phyloP scores from a whole-genome alignment of 1,284 basidiomycete genomes.

The Heterobasidion occidentale region DNA sequence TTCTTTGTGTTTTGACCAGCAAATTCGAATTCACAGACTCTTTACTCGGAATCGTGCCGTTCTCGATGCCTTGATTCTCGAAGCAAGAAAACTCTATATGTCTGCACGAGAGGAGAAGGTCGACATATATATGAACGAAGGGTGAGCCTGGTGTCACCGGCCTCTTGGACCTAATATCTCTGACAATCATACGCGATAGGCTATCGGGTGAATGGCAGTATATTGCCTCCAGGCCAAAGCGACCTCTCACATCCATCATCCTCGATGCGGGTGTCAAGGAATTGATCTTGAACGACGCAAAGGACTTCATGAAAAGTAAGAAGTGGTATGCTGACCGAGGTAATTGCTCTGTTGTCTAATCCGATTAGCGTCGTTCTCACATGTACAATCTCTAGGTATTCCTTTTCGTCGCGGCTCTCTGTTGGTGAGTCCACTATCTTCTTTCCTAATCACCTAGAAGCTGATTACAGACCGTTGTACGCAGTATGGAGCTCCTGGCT shows the following conservation, averaged over 20 bases:
- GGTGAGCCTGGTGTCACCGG: conserved; percentile 21
- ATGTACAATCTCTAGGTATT: conserved; percentile 24
- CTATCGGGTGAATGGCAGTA: conserved; percentile 39
- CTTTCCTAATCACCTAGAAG: conserved; percentile 1
- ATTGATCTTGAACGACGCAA: conserved; percentile 54
- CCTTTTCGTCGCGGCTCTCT: conserved; percentile 70
- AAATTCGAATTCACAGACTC: conserved; percentile 30
- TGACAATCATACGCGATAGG: background rate
- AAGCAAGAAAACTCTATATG: conserved; percentile 47
- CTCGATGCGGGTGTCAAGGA: conserved; percentile 61
- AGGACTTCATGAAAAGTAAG: conserved; percentile 58
- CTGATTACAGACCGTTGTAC: background rate
- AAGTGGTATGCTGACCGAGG: conserved; percentile 60
- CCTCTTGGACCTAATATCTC: background rate
- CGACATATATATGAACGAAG: conserved; percentile 46
- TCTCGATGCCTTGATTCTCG: conserved; percentile 42
- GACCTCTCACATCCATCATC: conserved; percentile 56
- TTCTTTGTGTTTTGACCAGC: background rate
- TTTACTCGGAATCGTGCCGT: conserved; percentile 37
- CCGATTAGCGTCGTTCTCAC: background rate
- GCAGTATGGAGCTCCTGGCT: conserved; percentile 1
- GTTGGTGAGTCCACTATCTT: conserved; percentile 27
- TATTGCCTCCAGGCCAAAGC: conserved; percentile 52
- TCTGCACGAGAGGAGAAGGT: conserved; percentile 45
- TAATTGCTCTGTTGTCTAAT: conserved; percentile 12